A percentile compares a stretch with the other conserved stretches of the same genome.
phyloP scores from a whole-genome alignment of 352 stramenopile species.

The Globisporangium carolinianum region DNA sequence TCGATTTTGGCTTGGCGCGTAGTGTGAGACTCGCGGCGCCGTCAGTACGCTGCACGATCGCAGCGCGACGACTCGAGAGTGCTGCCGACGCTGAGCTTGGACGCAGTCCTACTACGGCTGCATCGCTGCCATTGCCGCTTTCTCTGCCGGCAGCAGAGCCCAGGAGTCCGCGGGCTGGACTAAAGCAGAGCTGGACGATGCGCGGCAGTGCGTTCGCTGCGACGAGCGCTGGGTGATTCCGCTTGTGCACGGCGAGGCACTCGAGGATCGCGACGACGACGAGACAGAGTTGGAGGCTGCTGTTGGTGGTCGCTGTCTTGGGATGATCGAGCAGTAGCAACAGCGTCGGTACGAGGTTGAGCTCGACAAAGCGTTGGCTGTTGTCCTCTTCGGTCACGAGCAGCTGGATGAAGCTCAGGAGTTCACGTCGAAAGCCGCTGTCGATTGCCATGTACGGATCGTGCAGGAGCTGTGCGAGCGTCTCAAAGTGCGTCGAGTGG shows the following conservation, averaged over 20 bases:
- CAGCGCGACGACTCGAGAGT: constrained; percentile 2
- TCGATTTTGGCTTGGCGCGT: neutral
- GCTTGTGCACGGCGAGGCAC: constrained; percentile 31
- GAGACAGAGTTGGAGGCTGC: constrained; percentile 28
- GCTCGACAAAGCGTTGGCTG: constrained; percentile 43
- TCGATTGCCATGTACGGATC: constrained; percentile 70
- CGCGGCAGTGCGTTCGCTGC: constrained; percentile 33
- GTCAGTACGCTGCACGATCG: constrained; percentile 3
- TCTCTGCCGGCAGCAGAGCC: neutral
- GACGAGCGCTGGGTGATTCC: constrained; percentile 47
- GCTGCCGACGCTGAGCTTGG: constrained; percentile 1
- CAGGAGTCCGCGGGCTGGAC: neutral
- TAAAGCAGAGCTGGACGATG: constrained; percentile 53
- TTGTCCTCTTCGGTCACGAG: constrained; percentile 55
- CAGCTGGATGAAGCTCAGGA: constrained; percentile 59
- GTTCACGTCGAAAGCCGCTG: constrained; percentile 37
- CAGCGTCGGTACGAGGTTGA: constrained; percentile 44
- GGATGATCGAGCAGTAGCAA: constrained; percentile 39
- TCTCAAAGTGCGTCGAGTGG: constrained; percentile 50
- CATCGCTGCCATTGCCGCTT: neutral
- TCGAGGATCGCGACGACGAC: constrained; percentile 59
- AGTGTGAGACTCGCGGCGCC: neutral
- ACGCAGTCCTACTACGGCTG: neutral
- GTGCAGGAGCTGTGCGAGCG: constrained; percentile 38
- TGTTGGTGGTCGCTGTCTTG: constrained; percentile 7